A percentile compares a stretch with the other conserved stretches of the same genome.
These are phyloP conservation scores for Sugiyamaella neomexicana DNA, from an alignment of 1,139 yeast species.

Conservation along the genomic window DNA sequence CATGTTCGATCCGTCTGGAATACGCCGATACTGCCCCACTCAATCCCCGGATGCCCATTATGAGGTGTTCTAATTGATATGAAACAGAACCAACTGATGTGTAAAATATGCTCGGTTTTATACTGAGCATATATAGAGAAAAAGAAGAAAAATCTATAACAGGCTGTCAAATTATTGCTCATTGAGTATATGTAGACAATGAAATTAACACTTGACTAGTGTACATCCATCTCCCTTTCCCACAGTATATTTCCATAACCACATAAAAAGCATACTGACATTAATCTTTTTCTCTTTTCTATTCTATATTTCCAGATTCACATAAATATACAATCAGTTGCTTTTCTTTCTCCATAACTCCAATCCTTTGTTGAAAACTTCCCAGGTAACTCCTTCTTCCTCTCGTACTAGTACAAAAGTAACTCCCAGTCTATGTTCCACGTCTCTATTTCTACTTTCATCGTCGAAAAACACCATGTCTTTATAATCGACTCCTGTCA, in stretches of 20 bases:
- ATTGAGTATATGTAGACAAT: too few relatives aligned
- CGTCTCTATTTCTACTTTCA: constrained; percentile 66
- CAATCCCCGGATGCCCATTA: constrained; percentile 14
- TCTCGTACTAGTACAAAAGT: constrained; percentile 54
- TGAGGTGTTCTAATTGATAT: not conserved
- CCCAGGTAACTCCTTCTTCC: constrained; percentile 53
- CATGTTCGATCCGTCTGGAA: not conserved
- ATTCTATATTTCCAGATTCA: not conserved
- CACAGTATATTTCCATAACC: too few relatives aligned
- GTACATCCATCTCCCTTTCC: too few relatives aligned
- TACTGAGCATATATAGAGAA: too few relatives aligned
- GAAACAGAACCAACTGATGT: not conserved
- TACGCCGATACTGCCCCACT: not conserved
- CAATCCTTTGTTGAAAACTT: constrained; percentile 43
- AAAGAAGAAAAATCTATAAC: too few relatives aligned
- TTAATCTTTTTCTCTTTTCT: too few relatives aligned
- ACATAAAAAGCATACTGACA: too few relatives aligned
- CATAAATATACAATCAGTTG: not conserved
- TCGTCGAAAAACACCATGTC: constrained; percentile 69
- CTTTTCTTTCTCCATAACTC: constrained; percentile 26
- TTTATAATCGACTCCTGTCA: constrained; percentile 49
- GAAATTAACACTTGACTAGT: too few relatives aligned
- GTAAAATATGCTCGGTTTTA: too few relatives aligned
- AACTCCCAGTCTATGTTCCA: constrained; percentile 56
- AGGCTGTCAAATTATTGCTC: too few relatives aligned